Evolutionary conservation across 2,329 filamentous ascomycete genomes (phyloP), one percentile per base, ranked within the genome.

Genomic region (Epichloe coenophiala): DNA sequence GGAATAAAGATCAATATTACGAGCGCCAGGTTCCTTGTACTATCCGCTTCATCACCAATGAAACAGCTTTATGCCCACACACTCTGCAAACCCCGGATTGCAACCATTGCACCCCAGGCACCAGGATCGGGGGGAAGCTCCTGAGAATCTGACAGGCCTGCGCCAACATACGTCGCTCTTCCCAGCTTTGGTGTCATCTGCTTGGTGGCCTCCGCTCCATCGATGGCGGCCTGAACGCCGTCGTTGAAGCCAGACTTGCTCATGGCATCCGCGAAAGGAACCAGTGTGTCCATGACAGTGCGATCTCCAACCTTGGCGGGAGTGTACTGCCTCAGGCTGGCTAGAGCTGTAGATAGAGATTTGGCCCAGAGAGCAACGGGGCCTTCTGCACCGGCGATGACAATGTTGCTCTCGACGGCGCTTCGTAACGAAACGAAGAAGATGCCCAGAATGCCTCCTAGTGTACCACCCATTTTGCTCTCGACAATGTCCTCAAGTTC

Each of bases 41-140:
- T 38, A 8, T n/a, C 48, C 42, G 13, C 23, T 5, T 36, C n/a
- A 11, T 11, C 11, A 5, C 31, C 11, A 36, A 13, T 17, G 13
- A 23, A 1, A 9, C 19, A 36, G 13, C 21, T 36, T 19, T 15
- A 44, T 9, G 12, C 4, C 47, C 39, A 49, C 5, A 31, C 55
- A 45, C 61, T 60, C 46, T 61, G 55, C 47, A 75, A 52, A 1
- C 69, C 72, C 55, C 66, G 63, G 42, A 76, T 70, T 2, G 68
- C 74, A 15, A 77, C 73, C 73, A 80, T 80, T 23, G 83, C 73
- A n/a, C 81, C 83, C 71, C 82, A 81, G 4, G 83, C 83, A 33
- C 83, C 83, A 0, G 83, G 83, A 62, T 87, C 83, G 3, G 83
- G 4, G 84, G 84, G 80, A 50, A 76, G 54, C 43, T 72, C 73